Base-by-base conservation (phyloP, 345 rosid species). In the Brassica juncea region DNA sequence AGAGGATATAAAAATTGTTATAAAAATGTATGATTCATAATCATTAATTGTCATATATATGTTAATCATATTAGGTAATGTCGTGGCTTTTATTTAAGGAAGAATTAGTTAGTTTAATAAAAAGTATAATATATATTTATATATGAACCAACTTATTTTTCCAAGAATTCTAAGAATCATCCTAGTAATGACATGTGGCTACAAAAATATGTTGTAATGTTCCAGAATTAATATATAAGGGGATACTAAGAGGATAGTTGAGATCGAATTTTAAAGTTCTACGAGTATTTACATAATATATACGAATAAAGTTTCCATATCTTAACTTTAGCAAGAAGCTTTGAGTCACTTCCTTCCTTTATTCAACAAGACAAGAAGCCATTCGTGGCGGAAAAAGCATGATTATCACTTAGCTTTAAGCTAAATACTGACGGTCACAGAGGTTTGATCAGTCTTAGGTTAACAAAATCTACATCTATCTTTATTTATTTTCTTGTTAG, bases 311-410 rank as follows among this genome's bases (percentile, higher is more conserved):
- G 47, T 28, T 70, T 25, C 11, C 37, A 62, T 27, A 35, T 68
- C 19, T 34, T 64, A 70, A 55, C 80, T 80, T 75, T 75, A 55
- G 39, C 34, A 75, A 55, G 66, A 80, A 70, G 67, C 76, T 75
- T 80, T 80, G 76, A 71, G 69, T 75, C 83, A 80, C 63, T 57
- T 80, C 76, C 2, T 75, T 64, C 68, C 78, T 75, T 80, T 80
- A 72, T 65, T 75, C 80, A 80, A 70, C 73, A 65, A 70, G 77
- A 71, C 80, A 75, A 80, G 75, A 80, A 75, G 73, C 80, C 72
- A 75, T 65, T 80, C 25, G 63, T 15, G 72, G 80, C 76, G 80
- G 83, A 80, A 80, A 80, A 64, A 70, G 61, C 72, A 75, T 70
- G 65, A 75, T 58, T 64, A 80, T 70, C 76, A 80, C 63, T 63